phyloP scores from a whole-genome alignment of 306 rosid species.

The Dryas octopetala region DNA sequence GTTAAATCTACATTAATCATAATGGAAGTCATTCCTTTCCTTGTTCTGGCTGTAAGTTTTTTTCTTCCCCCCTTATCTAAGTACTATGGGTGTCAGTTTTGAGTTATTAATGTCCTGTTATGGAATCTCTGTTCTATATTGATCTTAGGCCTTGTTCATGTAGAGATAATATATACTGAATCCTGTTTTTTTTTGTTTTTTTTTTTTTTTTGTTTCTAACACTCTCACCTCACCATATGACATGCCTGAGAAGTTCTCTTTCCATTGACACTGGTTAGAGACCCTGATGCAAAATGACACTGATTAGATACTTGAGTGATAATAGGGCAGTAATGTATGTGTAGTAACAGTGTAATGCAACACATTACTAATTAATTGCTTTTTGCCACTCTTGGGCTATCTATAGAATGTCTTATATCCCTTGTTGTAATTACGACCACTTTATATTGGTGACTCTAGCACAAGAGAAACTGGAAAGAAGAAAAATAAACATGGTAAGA shows the following conservation, averaged over 20 bases:
- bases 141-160: background rate
- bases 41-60: conserved; percentile 87
- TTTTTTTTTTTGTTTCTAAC: background rate
- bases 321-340: background rate
- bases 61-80: background rate
- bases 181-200: conserved; percentile 4
- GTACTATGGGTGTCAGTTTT: conserved; percentile 4
- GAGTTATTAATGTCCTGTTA: conserved; percentile 16
- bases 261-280: background rate
- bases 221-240: background rate
- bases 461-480: background rate
- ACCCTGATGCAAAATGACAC: conserved; percentile 8
- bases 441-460: background rate
- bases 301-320: background rate
- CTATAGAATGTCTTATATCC: background rate
- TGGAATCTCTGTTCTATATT: background rate
- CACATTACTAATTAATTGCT: background rate
- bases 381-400: background rate
- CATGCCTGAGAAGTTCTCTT: conserved; percentile 6
- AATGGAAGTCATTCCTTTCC: conserved; percentile 97
- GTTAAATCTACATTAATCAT: conserved; percentile 92
- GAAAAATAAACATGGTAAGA: background rate
- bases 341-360: background rate
- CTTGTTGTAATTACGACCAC: background rate
- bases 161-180: background rate